Percentiles rank a stretch among this genome's conserved stretches.
These are phyloP conservation scores for Suillus alpinus DNA, from an alignment of 768 basidiomycete species.

Conservation along the genomic window DNA sequence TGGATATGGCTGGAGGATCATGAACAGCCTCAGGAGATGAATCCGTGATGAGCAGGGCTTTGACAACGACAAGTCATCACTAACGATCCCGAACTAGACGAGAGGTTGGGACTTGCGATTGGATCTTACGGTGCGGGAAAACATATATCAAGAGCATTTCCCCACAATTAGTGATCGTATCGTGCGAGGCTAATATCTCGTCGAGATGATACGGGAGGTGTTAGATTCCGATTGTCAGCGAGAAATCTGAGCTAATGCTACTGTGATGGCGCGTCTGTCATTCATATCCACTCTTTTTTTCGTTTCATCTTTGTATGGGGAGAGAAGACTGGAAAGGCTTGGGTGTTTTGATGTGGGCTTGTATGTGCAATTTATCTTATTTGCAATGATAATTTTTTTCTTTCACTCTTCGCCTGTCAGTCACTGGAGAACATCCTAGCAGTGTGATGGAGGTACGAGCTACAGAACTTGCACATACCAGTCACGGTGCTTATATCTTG, in stretches of 20 bases:
- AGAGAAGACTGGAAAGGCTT: background rate
- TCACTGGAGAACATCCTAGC: too few relatives aligned
- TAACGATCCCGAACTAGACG: background rate
- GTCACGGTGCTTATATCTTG: background rate
- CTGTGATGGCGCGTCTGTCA: background rate
- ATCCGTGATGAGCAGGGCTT: background rate
- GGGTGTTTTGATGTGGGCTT: background rate
- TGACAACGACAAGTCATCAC: background rate
- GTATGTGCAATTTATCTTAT: background rate
- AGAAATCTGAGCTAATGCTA: background rate
- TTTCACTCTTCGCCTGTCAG: background rate
- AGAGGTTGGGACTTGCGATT: background rate
- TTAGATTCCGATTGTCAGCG: background rate
- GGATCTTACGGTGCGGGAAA: background rate
- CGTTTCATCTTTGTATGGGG: background rate
- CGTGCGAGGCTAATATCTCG: background rate
- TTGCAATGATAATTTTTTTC: background rate
- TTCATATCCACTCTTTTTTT: background rate
- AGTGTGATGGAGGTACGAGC: too few relatives aligned
- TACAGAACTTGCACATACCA: too few relatives aligned
- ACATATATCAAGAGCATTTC: background rate
- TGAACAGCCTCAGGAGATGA: background rate
- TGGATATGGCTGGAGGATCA: conserved; percentile 55
- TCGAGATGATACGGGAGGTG: background rate
- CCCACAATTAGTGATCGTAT: background rate